phyloP scores from a whole-genome alignment of 805 yeast genomes.

The Saccharomycopsis babjevae region DNA sequence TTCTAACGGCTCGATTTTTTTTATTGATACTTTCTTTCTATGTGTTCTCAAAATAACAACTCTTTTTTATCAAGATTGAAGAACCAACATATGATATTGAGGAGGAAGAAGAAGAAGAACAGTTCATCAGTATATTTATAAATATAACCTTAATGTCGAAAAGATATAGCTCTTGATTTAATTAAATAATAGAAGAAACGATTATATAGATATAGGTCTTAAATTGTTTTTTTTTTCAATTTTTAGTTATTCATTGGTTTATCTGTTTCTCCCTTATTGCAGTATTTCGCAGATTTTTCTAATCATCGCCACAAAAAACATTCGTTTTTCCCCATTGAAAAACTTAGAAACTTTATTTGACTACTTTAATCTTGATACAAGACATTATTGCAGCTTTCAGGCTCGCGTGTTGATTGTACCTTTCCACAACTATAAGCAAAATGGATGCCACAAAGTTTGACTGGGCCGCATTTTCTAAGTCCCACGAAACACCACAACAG shows the following conservation, averaged over 20 bases:
- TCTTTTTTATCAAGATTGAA: neutral
- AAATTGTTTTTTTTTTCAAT: no score
- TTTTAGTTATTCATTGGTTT: no score
- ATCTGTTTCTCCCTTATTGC: no score
- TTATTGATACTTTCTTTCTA: neutral
- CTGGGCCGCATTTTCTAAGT: constrained; percentile 17
- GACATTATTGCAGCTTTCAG: no score
- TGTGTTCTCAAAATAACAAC: neutral
- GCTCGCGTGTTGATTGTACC: neutral
- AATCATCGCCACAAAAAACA: no score
- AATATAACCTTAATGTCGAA: neutral
- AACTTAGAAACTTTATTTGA: no score
- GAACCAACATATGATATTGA: neutral
- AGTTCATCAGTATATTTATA: neutral
- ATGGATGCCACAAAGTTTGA: constrained; percentile 17
- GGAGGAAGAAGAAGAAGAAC: neutral
- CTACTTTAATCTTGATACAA: no score
- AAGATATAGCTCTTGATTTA: no score
- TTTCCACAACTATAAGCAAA: neutral
- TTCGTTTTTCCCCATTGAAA: no score
- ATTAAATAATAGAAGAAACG: no score
- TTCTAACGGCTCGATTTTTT: neutral
- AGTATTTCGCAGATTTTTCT: no score
- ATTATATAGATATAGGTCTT: no score
- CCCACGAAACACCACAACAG: constrained; percentile 6